Percentiles rank a stretch among this genome's conserved stretches.
Conservation (phyloP, 768 basidiomycete genomes). For the Panaeolus papilionaceus region DNA sequence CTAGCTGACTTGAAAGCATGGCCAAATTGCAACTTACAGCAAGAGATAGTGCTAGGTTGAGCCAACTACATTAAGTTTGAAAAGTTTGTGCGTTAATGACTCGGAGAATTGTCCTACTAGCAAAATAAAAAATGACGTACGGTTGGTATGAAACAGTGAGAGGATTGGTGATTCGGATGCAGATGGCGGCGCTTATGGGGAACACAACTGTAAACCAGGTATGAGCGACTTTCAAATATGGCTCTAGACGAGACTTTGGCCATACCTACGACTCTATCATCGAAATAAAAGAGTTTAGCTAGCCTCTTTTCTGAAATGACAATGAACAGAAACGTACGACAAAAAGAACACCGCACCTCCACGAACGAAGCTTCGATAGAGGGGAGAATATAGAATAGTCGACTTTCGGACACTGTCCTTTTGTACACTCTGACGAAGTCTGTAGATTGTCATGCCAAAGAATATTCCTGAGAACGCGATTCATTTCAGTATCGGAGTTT, state of each 20-base stretch:
- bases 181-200: neutral
- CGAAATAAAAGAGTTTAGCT: too few species aligned
- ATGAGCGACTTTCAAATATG: neutral
- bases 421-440: neutral
- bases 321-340: neutral
- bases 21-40: neutral
- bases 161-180: neutral
- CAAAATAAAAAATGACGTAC: neutral
- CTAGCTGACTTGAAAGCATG: neutral
- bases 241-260: too few species aligned
- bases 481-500: too few species aligned
- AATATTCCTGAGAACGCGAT: neutral
- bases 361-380: neutral
- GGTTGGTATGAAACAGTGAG: neutral
- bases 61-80: neutral
- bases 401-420: neutral
- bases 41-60: neutral
- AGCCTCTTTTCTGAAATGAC: neutral
- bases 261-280: slow-evolving; percentile 1
- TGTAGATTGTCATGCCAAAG: neutral
- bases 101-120: neutral
- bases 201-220: neutral
- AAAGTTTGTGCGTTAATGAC: neutral
- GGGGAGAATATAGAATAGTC: neutral
- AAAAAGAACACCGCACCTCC: neutral